Base-by-base conservation (phyloP, 805 yeast species). In the Debaryomyces maramus region DNA sequence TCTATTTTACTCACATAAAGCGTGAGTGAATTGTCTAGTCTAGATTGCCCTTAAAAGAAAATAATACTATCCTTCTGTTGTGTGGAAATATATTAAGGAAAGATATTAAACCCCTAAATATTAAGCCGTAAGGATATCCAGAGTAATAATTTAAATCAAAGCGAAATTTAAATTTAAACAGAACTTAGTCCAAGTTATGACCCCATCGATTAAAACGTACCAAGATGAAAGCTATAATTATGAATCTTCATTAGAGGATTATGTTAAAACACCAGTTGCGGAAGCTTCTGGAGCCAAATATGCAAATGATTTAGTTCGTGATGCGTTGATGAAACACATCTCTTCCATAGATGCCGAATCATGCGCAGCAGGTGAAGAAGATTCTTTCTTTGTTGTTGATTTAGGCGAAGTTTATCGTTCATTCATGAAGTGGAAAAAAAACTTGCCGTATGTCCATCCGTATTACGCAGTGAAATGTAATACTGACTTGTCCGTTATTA, bases 381-480 rank as follows among this genome's bases (percentile, higher is more conserved):
- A 85, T 53, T 80, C 97, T 5, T 91, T 91, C 56, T 91, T 83
- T 54, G 87, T 91, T 32, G 86, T 93, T 50, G 96, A 91, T 63
- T 63, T 88, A 45, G 88, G 86, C 20, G 83, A 84, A 53, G 75
- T 93, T 24, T 70, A 69, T 44, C 73, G 82, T 42, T 73, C 88
- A 39, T 73, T 73, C 44, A 46, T 61, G n/a, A 67, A 78, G 29
- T 91, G 98, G 97, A 56, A 59, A 20, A 36, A 50, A 16, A 60
- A 69, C 28, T 70, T 91, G 53, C 96, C 97, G 15, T 69, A 81
- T 32, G 83, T 91, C 26, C 75, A 77, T 41, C 96, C 97, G n/a
- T 83, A 76, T 56, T 91, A 90, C 63, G 99, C 99, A 14, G 93
- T 91, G 51, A 91, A 91, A 65, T 91, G 98, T 68, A 91, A 91